These are phyloP conservation scores for Rhynchospora breviuscula DNA, from an alignment of 176 grass and related monocot genomes.

Conservation along the genomic window DNA sequence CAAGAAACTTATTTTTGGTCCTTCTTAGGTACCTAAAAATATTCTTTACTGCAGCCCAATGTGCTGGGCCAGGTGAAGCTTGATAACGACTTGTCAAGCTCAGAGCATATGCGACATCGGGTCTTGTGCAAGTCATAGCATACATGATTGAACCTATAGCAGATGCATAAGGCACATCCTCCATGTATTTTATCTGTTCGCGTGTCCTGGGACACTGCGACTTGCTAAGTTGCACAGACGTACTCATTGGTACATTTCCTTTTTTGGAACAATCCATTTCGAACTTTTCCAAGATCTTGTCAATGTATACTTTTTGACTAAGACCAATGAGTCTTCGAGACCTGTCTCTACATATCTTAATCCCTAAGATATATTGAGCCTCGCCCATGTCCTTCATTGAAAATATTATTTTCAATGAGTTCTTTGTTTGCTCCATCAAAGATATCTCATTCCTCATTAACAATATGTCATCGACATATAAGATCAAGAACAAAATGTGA, in stretches of 20 bases:
- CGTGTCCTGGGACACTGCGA: not conserved
- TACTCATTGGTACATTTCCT: not conserved
- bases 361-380: not conserved
- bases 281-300: not conserved
- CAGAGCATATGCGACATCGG: not conserved
- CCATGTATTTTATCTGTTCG: not conserved
- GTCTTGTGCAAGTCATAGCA: too few species aligned
- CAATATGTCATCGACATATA: not conserved
- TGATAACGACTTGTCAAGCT: not conserved
- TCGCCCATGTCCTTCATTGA: not conserved
- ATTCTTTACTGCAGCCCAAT: not conserved
- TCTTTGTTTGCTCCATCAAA: too few species aligned
- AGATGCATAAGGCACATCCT: too few species aligned
- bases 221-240: not conserved
- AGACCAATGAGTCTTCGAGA: not conserved
- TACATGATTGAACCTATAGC: too few species aligned
- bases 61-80: not conserved
- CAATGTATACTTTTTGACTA: not conserved
- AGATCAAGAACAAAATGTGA: not conserved
- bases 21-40: not conserved
- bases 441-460: too few species aligned
- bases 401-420: too few species aligned
- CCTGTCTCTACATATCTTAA: not conserved
- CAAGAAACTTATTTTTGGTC: not conserved
- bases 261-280: not conserved